Base-by-base conservation (phyloP, 768 basidiomycete genomes). In the Boletus edulis region DNA sequence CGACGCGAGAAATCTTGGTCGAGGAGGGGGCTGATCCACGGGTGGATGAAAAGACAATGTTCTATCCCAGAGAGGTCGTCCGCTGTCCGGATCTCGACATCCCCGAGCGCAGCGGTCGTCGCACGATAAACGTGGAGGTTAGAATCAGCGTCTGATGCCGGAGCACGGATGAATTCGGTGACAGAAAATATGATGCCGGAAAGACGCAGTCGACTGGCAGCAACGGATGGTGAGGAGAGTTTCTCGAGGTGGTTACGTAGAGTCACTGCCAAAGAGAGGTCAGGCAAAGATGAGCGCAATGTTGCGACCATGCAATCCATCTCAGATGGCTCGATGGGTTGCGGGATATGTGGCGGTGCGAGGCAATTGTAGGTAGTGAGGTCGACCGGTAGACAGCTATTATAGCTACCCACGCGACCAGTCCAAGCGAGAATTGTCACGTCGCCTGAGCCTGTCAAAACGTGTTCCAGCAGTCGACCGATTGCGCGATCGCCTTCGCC, bases 341-440 rank as follows among this genome's bases (percentile, higher is more conserved):
- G 34, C 5, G 56, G 59, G 5, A 54, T 3, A 5, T 58, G 48
- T 17, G 52, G 39, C 1, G 51, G 40, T 1, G 38, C 4, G 2
- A 47, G 32, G 14, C 43, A 20, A 5, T 24, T 17, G 49, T 58
- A 59, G 0, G 57, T 56, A 2, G 37, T n/a, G n/a, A 59, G 38
- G 11, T 49, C 51, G 0, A 5, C 3, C 0, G 49, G 57, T 0
- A 58, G 49, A 18, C 46, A 58, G 22, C 49, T 60, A 12, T 60
- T 44, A 14, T 60, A 42, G 2, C 11, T 35, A 2, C 53, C 42
- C 0, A 42, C 2, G 1, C 8, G 2, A 2, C 59, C 59, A 0
- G 52, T 59, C 57, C 59, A 60, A 20, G 58, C 52, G 0, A 60
- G 57, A 22, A 60, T 27, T 1, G 46, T 44, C 4, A 46, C 42